Evolutionary conservation across 1,139 yeast species (phyloP).

Genomic region (Geotrichum siamense): DNA sequence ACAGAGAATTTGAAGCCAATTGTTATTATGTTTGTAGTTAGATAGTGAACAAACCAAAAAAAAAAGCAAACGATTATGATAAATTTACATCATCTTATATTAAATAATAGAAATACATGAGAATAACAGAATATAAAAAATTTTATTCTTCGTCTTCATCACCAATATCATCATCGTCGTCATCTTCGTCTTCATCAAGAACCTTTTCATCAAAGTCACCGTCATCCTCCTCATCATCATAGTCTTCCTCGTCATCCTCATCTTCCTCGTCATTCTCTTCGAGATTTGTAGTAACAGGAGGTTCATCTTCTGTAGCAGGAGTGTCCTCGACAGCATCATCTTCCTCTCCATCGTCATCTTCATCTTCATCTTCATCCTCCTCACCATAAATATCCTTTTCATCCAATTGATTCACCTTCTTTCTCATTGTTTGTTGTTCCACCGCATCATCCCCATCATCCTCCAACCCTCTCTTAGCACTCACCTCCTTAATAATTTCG

Average conservation of each 20-base stretch:
- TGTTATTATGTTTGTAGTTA: no score
- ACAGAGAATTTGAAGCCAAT: no score
- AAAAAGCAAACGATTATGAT: no score
- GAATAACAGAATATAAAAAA: neutral
- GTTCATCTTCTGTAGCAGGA: no score
- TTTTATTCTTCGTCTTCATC: neutral
- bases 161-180: neutral
- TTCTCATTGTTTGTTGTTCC: neutral
- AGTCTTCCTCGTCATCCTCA: neutral
- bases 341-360: neutral
- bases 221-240: neutral
- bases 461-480: neutral
- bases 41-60: no score
- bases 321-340: slow-evolving; percentile 4
- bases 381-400: neutral
- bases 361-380: slow-evolving; percentile 2
- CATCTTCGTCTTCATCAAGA: slow-evolving; percentile 3
- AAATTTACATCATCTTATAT: no score
- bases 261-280: slow-evolving; percentile 1
- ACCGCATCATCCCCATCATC: neutral
- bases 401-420: neutral
- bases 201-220: neutral
- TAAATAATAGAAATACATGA: neutral
- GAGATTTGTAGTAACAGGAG: no score
- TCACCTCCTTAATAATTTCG: neutral